Conservation (phyloP, 257 asterid species). For the Eucommia ulmoides region DNA sequence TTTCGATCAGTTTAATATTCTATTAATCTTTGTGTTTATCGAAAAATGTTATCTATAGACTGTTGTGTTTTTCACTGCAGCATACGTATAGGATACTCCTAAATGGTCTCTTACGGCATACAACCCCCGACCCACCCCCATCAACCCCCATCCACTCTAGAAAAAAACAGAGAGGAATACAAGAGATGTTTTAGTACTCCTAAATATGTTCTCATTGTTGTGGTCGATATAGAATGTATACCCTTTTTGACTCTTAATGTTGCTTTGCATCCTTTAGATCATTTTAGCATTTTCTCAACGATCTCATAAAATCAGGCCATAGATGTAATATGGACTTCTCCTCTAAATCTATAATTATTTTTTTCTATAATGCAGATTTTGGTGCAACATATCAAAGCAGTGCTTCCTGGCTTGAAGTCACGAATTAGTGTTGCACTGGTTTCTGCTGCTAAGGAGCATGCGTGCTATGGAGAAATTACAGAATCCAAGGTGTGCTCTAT, state of each 20-base stretch:
- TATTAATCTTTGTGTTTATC: too few species aligned
- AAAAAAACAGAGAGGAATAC: not conserved
- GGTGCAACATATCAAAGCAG: constrained; percentile 73
- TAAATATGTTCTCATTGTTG: too few species aligned
- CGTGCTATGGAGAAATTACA: constrained; percentile 86
- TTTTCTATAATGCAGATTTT: constrained; percentile 48
- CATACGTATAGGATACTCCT: too few species aligned
- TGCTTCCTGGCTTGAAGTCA: constrained; percentile 86
- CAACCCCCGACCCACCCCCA: too few species aligned
- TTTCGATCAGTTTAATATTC: too few species aligned
- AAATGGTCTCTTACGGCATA: too few species aligned
- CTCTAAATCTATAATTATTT: too few species aligned
- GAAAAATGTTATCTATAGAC: too few species aligned
- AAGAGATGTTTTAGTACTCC: too few species aligned
- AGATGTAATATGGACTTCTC: constrained; percentile 6
- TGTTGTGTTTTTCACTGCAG: too few species aligned
- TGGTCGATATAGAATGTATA: too few species aligned
- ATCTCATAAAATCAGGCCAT: not conserved
- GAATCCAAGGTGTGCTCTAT: constrained; percentile 59
- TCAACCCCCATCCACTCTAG: not conserved
- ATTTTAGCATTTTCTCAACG: not conserved
- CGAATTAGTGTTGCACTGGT: constrained; percentile 64
- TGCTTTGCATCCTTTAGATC: not conserved
- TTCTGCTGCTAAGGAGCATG: constrained; percentile 87
- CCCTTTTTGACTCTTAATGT: too few species aligned